Conservation (phyloP, 106 monocot species). For the Hemerocallis citrina region DNA sequence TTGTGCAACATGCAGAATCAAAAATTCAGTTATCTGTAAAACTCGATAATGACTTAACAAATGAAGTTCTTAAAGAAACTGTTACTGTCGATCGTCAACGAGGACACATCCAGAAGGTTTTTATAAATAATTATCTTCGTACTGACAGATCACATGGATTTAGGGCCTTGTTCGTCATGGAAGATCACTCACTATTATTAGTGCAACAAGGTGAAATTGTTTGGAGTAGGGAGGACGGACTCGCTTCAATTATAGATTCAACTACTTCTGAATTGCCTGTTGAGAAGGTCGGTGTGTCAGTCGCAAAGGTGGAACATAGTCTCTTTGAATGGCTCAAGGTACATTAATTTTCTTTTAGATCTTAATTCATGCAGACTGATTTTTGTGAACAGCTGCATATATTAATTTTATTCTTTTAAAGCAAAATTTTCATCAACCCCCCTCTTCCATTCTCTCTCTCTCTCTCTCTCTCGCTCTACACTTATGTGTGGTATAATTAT, state of each 20-base stretch:
- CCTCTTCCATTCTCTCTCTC: too few species aligned
- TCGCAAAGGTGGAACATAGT: constrained; percentile 87
- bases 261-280: constrained; percentile 84
- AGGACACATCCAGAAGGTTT: constrained; percentile 64
- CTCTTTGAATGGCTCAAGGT: constrained; percentile 98
- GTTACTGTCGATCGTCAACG: constrained; percentile 47
- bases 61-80: constrained; percentile 47
- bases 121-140: constrained; percentile 92
- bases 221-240: constrained; percentile 95
- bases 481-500: too few species aligned
- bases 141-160: constrained; percentile 93
- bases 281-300: constrained; percentile 87
- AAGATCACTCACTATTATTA: constrained; percentile 76
- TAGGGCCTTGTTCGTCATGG: constrained; percentile 90
- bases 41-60: constrained; percentile 33
- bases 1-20: constrained; percentile 39
- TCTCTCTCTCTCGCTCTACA: too few species aligned
- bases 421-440: too few species aligned
- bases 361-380: neutral
- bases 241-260: constrained; percentile 87
- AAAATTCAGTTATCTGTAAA: constrained; percentile 47
- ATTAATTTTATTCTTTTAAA: too few species aligned
- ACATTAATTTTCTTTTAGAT: constrained; percentile 8
- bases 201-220: constrained; percentile 94
- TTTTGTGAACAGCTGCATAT: too few species aligned